These are phyloP conservation scores for Amylocarpus encephaloides DNA, from an alignment of 2,329 filamentous ascomycete genomes.

Conservation along the genomic window DNA sequence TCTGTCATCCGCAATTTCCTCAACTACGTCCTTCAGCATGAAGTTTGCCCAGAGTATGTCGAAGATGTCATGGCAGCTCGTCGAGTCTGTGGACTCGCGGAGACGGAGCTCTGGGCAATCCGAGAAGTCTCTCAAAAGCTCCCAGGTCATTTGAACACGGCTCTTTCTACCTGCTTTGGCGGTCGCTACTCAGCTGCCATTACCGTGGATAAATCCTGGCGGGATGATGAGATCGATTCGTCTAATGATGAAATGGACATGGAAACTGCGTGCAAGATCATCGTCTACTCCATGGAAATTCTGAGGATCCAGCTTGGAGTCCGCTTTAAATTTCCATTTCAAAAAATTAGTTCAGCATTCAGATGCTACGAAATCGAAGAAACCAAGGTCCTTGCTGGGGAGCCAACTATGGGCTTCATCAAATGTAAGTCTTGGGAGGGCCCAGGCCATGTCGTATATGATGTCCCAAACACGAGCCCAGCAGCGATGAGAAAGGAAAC, in stretches of 20 bases:
- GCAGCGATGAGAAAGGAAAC: conserved; percentile 30
- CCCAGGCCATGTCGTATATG: conserved; percentile 20
- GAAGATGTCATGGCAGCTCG: conserved; percentile 61
- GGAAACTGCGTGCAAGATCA: background rate
- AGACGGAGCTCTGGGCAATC: conserved; percentile 58
- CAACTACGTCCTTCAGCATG: conserved; percentile 77
- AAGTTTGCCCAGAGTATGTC: conserved; percentile 76
- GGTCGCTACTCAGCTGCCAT: conserved; percentile 33
- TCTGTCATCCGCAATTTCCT: conserved; percentile 78
- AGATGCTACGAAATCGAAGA: conserved; percentile 54
- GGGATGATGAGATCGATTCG: conserved; percentile 7
- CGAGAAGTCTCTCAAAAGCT: conserved; percentile 45
- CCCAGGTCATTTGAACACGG: conserved; percentile 76
- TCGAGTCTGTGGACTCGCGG: conserved; percentile 58
- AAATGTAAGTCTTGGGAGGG: conserved; percentile 40
- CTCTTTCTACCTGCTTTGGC: conserved; percentile 62
- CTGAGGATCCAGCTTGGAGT: background rate
- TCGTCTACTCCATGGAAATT: background rate
- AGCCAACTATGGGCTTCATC: conserved; percentile 38
- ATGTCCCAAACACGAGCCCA: conserved; percentile 21
- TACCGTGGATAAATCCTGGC: conserved; percentile 12
- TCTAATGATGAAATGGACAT: conserved; percentile 25
- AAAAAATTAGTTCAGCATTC: conserved; percentile 37
- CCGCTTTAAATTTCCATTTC: background rate
- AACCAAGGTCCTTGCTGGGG: background rate